Conservation (phyloP, 1,284 basidiomycete species). For the Ceratobasidium papillatum region DNA sequence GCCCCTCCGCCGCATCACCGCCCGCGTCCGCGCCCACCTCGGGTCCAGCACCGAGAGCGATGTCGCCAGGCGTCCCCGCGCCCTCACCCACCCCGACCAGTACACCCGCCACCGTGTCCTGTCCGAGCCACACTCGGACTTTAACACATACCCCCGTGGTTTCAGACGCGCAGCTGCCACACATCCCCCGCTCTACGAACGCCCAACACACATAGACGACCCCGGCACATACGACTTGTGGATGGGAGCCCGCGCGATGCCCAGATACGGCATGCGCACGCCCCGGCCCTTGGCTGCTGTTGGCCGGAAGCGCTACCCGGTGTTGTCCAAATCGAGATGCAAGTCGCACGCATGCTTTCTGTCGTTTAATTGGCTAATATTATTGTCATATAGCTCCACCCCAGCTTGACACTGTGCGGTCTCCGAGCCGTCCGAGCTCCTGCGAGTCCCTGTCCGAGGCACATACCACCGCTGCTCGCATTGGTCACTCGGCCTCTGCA, state of each 20-base stretch:
- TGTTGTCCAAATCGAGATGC: slow-evolving; percentile 3
- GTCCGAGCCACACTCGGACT: slow-evolving; percentile 7
- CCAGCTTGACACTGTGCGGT: background rate
- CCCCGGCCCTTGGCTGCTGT: slow-evolving; percentile 17
- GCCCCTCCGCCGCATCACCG: slow-evolving; percentile 31
- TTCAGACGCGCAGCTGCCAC: slow-evolving; percentile 6
- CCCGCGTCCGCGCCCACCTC: slow-evolving; percentile 33
- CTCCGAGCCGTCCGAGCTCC: background rate
- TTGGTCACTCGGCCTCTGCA: slow-evolving; percentile 12
- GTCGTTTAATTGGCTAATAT: background rate
- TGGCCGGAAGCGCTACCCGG: slow-evolving; percentile 1
- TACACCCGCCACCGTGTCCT: slow-evolving; percentile 28
- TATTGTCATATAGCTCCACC: background rate
- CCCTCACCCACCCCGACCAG: slow-evolving; percentile 17
- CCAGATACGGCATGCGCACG: slow-evolving; percentile 17
- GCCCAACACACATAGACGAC: background rate
- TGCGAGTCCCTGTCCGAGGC: slow-evolving; percentile 11
- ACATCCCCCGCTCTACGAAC: background rate
- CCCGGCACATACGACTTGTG: slow-evolving; percentile 22
- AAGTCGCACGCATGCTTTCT: background rate
- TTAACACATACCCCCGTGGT: slow-evolving; percentile 10
- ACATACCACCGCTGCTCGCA: slow-evolving; percentile 1
- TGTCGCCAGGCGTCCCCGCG: slow-evolving; percentile 13
- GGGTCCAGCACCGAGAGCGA: slow-evolving; percentile 36
- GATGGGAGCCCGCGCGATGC: slow-evolving; percentile 17